phyloP scores from a whole-genome alignment of 2,329 filamentous ascomycete species.

The Scedosporium minutisporum region DNA sequence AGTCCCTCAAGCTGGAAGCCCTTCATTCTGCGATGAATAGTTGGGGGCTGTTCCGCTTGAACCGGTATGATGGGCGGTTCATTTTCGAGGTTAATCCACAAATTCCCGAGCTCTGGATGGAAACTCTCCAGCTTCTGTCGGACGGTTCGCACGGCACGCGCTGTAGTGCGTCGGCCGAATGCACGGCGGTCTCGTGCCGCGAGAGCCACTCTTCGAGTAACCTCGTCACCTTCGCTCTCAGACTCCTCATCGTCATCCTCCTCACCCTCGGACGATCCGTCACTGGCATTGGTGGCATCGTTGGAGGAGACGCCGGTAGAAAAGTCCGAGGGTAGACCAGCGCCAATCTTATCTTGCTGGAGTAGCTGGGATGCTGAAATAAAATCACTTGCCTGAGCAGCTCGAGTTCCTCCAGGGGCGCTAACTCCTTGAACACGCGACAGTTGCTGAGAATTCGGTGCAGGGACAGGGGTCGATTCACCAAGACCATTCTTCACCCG shows the following conservation, averaged over 20 bases:
- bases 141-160: constrained; percentile 11
- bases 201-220: background rate
- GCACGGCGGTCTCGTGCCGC: constrained; percentile 21
- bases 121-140: constrained; percentile 26
- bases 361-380: constrained; percentile 1
- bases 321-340: background rate
- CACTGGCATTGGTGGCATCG: background rate
- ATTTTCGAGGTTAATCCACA: constrained; percentile 72
- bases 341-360: background rate
- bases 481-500: background rate
- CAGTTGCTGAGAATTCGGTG: background rate
- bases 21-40: constrained; percentile 77
- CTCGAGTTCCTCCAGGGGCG: constrained; percentile 7
- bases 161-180: constrained; percentile 18
- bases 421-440: background rate
- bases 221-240: background rate
- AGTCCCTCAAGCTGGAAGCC: constrained; percentile 90
- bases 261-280: background rate
- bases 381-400: constrained; percentile 13
- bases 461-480: background rate
- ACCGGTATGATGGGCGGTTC: constrained; percentile 55
- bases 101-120: constrained; percentile 70
- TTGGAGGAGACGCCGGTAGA: background rate
- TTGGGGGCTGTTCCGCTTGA: constrained; percentile 42
- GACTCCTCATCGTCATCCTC: background rate